phyloP scores from a whole-genome alignment of 148 eudicot genomes.

The Fagopyrum esculentum region DNA sequence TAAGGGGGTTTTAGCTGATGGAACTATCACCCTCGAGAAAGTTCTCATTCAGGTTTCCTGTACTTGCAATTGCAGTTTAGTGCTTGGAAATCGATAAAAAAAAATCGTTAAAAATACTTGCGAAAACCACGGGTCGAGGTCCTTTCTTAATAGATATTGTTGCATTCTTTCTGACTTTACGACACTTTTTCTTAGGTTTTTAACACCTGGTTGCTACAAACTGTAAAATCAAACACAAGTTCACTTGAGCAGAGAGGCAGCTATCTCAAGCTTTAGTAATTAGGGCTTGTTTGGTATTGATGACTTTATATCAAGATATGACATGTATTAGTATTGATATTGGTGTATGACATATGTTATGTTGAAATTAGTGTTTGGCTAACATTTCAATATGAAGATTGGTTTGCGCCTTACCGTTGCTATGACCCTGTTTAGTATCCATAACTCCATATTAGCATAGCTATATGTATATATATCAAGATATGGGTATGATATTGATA shows the following conservation, averaged over 20 bases:
- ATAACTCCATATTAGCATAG: background rate
- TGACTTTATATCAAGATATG: too few species aligned
- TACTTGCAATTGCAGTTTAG: background rate
- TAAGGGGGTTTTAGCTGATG: slow-evolving; percentile 59
- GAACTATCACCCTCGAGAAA: slow-evolving; percentile 55
- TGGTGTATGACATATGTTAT: too few species aligned
- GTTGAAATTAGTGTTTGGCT: too few species aligned
- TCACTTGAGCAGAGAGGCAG: background rate
- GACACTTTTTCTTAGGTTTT: background rate
- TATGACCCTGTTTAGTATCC: too few species aligned
- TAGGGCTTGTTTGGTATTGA: background rate
- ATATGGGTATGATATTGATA: too few species aligned
- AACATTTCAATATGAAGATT: too few species aligned
- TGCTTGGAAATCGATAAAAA: background rate
- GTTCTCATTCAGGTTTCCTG: slow-evolving; percentile 73
- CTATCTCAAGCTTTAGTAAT: background rate
- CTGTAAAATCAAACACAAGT: too few species aligned
- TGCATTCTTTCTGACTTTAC: background rate
- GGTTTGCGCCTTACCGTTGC: too few species aligned
- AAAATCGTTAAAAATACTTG: too few species aligned
- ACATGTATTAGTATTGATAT: too few species aligned
- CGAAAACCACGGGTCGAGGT: background rate
- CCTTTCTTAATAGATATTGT: background rate
- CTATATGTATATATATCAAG: background rate
- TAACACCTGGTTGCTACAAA: background rate